Base-by-base conservation (phyloP, 148 eudicot genomes). In the Rhododendron mucronatum region DNA sequence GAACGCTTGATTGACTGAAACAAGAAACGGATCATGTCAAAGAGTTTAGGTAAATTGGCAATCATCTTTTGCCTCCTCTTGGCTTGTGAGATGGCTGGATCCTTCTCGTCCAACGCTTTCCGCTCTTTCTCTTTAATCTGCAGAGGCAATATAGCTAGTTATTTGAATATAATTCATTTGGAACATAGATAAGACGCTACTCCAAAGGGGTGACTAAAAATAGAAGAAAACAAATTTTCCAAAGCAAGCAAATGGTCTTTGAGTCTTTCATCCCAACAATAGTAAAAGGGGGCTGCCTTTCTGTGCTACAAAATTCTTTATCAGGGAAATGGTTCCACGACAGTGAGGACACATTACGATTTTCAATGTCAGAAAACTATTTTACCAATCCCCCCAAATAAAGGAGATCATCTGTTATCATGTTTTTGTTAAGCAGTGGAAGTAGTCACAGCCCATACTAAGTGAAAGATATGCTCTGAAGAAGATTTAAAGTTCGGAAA, bases 81-180 rank as follows among this genome's bases (percentile, higher is more conserved):
- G 81, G 98, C 98, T 89, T 91, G 93, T 41, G 93, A 90, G 81
- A 93, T 88, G 23, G 93, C 89, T 78, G 98, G 98, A 71, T 94
- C 93, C 71, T 90, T 89, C 79, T 93, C 95, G 90, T 91, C 91
- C 69, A 86, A 20, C 63, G 83, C 89, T 81, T 89, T 89, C 87
- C 77, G 80, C 87, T 97, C 98, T 53, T 93, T 94, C 85, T 94
- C 98, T 86, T 85, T 87, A 85, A 94, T 91, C 99, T 96, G 94
- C 89, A 88, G 78, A 55, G 50, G 81, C 7, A 86, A 8, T 9
- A 9, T 7, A 55, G 21, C 67, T 65, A 77, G 80, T 55, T 80
- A 2, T n/a, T 26, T 15, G 11, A 78, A 41, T 55, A 5, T 26
- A 35, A 35, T 13, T 14, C 39, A 20, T 15, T 37, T 48, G 59